phyloP scores from a whole-genome alignment of 169 alveolate species.

The Eimeria falciformis region DNA sequence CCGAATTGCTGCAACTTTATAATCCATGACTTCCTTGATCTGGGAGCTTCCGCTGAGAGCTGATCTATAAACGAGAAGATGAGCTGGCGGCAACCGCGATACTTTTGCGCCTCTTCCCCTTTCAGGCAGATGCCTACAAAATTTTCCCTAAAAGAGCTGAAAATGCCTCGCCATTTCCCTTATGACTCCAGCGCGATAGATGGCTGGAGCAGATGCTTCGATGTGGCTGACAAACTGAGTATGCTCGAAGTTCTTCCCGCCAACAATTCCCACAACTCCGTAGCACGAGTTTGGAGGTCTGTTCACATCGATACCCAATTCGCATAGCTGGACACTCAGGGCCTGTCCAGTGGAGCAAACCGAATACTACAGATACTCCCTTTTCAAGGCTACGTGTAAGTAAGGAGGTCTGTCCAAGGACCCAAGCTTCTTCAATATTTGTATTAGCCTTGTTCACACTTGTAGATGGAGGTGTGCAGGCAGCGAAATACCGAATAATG shows the following conservation, averaged over 20 bases:
- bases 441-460: too few species aligned
- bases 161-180: slow-evolving; percentile 64
- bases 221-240: slow-evolving; percentile 69
- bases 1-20: slow-evolving; percentile 44
- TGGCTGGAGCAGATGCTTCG: slow-evolving; percentile 33
- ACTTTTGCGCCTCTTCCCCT: not conserved
- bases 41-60: slow-evolving; percentile 67
- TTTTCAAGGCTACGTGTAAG: too few species aligned
- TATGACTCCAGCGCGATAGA: slow-evolving; percentile 67
- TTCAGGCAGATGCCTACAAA: not conserved
- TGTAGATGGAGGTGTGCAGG: too few species aligned
- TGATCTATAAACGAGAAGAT: slow-evolving; percentile 59
- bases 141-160: slow-evolving; percentile 49
- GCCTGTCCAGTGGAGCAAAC: not conserved
- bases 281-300: slow-evolving; percentile 58
- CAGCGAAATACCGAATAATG: too few species aligned
- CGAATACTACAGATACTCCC: too few species aligned
- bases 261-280: slow-evolving; percentile 68
- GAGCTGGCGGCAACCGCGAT: slow-evolving; percentile 29
- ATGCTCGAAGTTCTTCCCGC: slow-evolving; percentile 57
- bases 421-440: too few species aligned
- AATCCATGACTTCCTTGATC: slow-evolving; percentile 58
- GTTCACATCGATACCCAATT: not conserved
- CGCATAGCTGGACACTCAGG: not conserved
- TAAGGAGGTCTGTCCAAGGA: too few species aligned